Evolutionary conservation across 208 protist species (phyloP), one percentile per base, ranked within the genome.

Genomic region (Crithidia fasciculata): DNA sequence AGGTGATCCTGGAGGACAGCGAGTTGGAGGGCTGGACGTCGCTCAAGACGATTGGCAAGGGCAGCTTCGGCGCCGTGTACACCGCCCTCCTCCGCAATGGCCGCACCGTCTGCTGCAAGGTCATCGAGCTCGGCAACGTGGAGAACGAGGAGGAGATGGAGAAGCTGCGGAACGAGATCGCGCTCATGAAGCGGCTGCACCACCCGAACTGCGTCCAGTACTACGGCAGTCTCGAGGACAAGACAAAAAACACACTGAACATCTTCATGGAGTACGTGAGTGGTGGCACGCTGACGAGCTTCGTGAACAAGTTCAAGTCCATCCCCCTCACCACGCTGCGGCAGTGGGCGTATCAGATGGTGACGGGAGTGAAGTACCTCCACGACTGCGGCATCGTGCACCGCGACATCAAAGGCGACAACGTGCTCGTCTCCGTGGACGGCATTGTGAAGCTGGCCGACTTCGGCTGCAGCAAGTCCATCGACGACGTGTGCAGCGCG

Each of bases 231-330:
- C 69, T 86, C 37, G 82, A 93, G 77, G 88, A 94, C 64, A 87
- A 80, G n/a, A 62, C 56, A 52, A 62, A 83, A 49, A 83, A 86
- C 69, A 83, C 82, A 41, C 69, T 98, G 28, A 95, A 97, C 77
- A 97, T 98, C 66, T 98, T 98, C 72, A 96, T 98, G 89, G 94
- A 98, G 75, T 95, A 93, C 76, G 86, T 97, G 15, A 89, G 87
- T 37, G 94, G 95, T 39, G 89, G 92, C 50, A 87, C 84, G 10
- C 72, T 96, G 18, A 94, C 88, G 47, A 84, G 77, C 41, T 86
- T 94, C 72, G 84, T 93, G 41, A 87, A 91, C 69, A 92, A 93
- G 67, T 92, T 94, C 70, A 90, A 90, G 71, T 77, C 77, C 19
- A 92, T 93, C 39, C 84, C 90, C 12, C 76, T 94, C 39, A 64